phyloP scores from a whole-genome alignment of 1,139 yeast species.

The Nakaseomyces uthaithaninus region DNA sequence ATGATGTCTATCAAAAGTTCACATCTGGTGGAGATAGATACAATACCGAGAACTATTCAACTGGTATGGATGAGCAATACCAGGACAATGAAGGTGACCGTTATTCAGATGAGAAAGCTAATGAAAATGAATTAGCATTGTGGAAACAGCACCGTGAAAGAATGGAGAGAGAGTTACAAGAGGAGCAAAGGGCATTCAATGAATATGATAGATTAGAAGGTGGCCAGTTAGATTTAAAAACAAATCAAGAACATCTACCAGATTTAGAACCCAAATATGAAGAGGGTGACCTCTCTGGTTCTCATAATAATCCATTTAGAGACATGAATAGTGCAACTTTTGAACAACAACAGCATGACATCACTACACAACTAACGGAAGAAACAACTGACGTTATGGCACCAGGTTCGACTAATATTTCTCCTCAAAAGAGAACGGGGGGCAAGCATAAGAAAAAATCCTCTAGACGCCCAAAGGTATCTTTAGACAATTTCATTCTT shows the following conservation, averaged over 20 bases:
- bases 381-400: constrained; percentile 4
- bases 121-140: constrained; percentile 10
- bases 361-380: constrained; percentile 7
- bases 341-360: constrained; percentile 15
- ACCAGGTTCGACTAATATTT: background rate
- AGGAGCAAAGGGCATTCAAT: constrained; percentile 6
- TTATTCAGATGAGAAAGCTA: constrained; percentile 8
- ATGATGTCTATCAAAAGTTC: constrained; percentile 24
- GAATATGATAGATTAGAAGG: constrained; percentile 7
- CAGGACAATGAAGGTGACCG: constrained; percentile 6
- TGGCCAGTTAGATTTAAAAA: constrained; percentile 9
- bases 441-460: constrained; percentile 23
- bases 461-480: constrained; percentile 51
- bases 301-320: constrained; percentile 27
- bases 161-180: constrained; percentile 22
- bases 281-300: constrained; percentile 8
- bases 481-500: constrained; percentile 89
- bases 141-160: constrained; percentile 11
- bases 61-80: background rate
- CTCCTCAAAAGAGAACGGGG: constrained; percentile 7
- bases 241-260: constrained; percentile 5
- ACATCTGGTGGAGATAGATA: constrained; percentile 14
- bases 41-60: constrained; percentile 5
- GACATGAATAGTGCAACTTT: constrained; percentile 22
- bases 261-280: constrained; percentile 3